Base-by-base conservation (phyloP, 2,329 filamentous ascomycete genomes). In the Pseudogymnoascus sp. region DNA sequence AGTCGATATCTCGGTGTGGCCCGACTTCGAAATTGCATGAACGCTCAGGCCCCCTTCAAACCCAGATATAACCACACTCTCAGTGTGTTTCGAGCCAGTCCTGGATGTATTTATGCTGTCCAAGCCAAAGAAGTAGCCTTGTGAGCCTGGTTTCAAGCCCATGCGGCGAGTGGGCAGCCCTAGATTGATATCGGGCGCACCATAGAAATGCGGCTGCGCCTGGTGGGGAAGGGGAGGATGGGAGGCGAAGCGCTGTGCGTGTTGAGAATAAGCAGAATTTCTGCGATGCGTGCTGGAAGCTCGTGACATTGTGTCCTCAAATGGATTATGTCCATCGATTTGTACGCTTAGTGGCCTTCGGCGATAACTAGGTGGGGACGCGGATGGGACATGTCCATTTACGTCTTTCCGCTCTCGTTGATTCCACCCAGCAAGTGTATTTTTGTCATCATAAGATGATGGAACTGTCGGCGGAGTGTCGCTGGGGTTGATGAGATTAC, bases 1-100 rank as follows among this genome's bases (percentile, higher is more conserved):
- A 63, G 85, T 85, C 19, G 87, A 87, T 31, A 91, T 77, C 22
- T 84, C 81, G 62, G 91, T 88, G 62, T 91, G 75, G 59, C 89
- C 89, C 65, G 87, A 86, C 70, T 88, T 90, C 46, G 86, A 85
- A 31, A 96, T 82, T 19, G 85, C 81, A 67, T 90, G 88, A 14
- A 96, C 82, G 66, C 93, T 89, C 60, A 97, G 72, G 1, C 88
- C 88, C 43, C 91, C 90, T 72, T 96, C 89, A 68, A 87, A 91
- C 1, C 93, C 93, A 7, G 91, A 84, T 4, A 96, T 75, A 50
- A 92, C 78, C 26, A 90, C 85, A 73, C 89, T 88, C 70, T 89
- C 83, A 62, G 77, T 71, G 11, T 64, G 11, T 60, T 68, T 70
- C 8, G 65, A 66, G 11, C 64, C 31, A 63, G 68, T 67, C 19